Evolutionary conservation across 176 grass and related monocot species (phyloP), one percentile per base, ranked within the genome.

Genomic region (Paspalum notatum): DNA sequence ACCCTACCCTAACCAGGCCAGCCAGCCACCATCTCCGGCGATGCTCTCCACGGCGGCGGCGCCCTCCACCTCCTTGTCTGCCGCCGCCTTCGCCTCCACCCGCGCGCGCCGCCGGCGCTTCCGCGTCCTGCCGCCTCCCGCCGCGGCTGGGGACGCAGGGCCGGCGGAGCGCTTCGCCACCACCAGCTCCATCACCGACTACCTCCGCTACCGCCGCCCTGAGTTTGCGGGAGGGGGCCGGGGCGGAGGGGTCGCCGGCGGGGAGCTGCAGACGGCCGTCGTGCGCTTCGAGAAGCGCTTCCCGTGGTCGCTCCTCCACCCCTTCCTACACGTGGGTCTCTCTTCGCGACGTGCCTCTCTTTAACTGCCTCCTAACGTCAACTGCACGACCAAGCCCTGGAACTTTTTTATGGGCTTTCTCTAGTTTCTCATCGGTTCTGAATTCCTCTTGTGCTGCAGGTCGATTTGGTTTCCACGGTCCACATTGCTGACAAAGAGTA

Each of bases 401-500:
- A 38, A 44, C 16, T 14, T 39, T 24, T 55, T 9, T 3, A 27
- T 37, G 48, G 38, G 0, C 8, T 39, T 82, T 78, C 38, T 18
- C 68, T 80, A 41, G 51, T 57, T 26, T 80, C 24, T 76, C 20
- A 65, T 46, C 3, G 66, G 13, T 58, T 78, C 12, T 57, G 13
- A 32, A 62, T 16, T 53, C 64, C 1, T 73, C 18, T 75, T 85
- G 4, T 69, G 7, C 55, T 84, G 70, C 87, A 97, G 90, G 92
- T 98, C 16, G 95, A 98, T 86, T 89, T 98, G 84, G 88, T 98
- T 12, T 95, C 92, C 18, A 90, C 90, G 12, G 90, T 98, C 20
- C 95, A 95, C 86, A 93, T 95, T 77, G 95, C 92, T 3, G 95
- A 98, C 73, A 95, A 82, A 81, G 73, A 84, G 90, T 98, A 66